phyloP scores from a whole-genome alignment of 495 filamentous ascomycete genomes.

The Margaritispora aquatica region DNA sequence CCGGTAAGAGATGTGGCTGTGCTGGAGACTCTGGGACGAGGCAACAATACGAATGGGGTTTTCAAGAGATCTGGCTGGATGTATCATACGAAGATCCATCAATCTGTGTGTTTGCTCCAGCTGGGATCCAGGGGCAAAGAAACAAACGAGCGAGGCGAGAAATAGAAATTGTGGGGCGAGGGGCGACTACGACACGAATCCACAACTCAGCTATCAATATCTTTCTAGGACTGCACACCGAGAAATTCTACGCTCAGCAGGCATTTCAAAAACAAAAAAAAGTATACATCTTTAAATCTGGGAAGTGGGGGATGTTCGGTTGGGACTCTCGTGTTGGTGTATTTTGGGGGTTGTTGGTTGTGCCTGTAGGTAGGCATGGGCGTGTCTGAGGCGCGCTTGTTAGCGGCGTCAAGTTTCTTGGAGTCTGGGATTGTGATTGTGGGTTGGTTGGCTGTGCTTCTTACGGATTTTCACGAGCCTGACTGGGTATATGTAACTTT shows the following conservation, averaged over 20 bases:
- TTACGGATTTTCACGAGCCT: not conserved
- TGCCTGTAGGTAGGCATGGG: no score
- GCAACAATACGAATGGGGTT: no score
- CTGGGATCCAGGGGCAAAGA: not conserved
- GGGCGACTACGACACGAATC: not conserved
- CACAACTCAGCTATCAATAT: not conserved
- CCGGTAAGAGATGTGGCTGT: not conserved
- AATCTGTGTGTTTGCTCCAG: not conserved
- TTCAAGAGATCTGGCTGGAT: no score
- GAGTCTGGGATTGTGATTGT: not conserved
- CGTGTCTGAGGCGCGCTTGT: not conserved
- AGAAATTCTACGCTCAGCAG: not conserved
- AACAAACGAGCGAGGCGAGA: not conserved
- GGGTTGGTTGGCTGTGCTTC: not conserved
- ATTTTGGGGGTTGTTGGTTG: no score
- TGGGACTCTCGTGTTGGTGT: no score
- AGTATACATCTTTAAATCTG: no score
- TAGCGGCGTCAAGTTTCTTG: not conserved
- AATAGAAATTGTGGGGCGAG: not conserved
- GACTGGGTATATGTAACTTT: no score
- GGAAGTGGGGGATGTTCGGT: no score
- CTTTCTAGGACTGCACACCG: no score
- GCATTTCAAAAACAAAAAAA: no score
- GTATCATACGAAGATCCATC: no score
- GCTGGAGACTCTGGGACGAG: no score